A percentile compares a stretch with the other conserved stretches of the same genome.
Conservation (phyloP, 768 basidiomycete genomes). For the Leucogyrophana mollusca region DNA sequence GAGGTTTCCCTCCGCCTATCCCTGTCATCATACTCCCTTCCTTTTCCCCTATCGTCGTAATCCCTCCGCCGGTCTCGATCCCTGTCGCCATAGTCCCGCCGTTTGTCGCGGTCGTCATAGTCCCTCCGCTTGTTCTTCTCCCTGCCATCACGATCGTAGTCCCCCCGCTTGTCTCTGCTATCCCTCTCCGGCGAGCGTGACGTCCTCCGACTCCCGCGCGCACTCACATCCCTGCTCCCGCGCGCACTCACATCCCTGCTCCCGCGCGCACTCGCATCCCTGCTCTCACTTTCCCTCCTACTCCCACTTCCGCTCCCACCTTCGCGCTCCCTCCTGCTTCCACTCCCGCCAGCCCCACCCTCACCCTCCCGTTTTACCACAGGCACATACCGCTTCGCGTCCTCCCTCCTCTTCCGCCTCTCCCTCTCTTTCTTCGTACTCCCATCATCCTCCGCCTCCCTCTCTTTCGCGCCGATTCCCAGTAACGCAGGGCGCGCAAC, state of each 20-base stretch:
- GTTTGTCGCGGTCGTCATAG: constrained; percentile 22
- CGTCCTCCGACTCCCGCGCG: constrained; percentile 42
- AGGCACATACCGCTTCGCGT: constrained; percentile 82
- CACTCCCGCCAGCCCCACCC: constrained; percentile 19
- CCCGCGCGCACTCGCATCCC: constrained; percentile 37
- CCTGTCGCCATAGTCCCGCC: constrained; percentile 31
- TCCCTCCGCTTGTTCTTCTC: constrained; percentile 12
- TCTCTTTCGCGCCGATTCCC: constrained; percentile 93
- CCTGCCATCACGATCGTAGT: constrained; percentile 12
- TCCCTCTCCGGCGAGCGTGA: constrained; percentile 48
- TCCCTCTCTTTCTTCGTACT: constrained; percentile 44
- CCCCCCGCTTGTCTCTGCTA: constrained; percentile 1
- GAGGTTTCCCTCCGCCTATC: constrained; percentile 25
- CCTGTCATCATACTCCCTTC: constrained; percentile 23
- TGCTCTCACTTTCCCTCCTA: constrained; percentile 34
- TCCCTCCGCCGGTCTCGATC: constrained; percentile 19
- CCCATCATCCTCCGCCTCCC: constrained; percentile 70
- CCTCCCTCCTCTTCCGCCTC: constrained; percentile 36
- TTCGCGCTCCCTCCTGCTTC: constrained; percentile 31
- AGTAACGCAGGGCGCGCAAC: constrained; percentile 79
- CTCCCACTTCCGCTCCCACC: constrained; percentile 31
- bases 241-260: constrained; percentile 38
- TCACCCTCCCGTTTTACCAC: constrained; percentile 68
- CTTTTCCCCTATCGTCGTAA: constrained; percentile 27
- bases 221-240: constrained; percentile 44